phyloP scores from a whole-genome alignment of 1,284 basidiomycete species.

The Cryptococcus sp. region DNA sequence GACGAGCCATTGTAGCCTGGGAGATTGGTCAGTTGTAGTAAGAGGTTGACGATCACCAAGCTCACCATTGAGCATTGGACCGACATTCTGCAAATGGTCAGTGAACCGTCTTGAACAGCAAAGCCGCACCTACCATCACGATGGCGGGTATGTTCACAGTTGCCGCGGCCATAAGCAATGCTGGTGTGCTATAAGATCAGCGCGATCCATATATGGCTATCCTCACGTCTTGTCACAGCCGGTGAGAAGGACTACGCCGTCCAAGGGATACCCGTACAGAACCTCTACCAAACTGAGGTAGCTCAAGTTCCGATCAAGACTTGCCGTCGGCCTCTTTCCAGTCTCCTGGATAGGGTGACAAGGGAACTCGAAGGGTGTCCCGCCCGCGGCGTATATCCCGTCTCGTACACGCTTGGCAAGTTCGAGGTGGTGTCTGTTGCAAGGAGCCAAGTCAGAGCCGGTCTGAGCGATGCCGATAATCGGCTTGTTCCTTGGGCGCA shows the following conservation, averaged over 20 bases:
- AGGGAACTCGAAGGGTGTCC: conserved; percentile 53
- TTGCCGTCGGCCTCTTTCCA: conserved; percentile 51
- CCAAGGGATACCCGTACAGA: conserved; percentile 50
- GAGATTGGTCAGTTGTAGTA: background rate
- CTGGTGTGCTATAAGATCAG: conserved; percentile 39
- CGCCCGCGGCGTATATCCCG: conserved; percentile 51
- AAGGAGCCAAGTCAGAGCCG: conserved; percentile 48
- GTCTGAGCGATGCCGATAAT: conserved; percentile 80
- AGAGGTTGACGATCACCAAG: background rate
- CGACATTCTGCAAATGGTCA: conserved; percentile 34
- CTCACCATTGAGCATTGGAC: conserved; percentile 48
- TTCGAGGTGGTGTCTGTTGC: conserved; percentile 49
- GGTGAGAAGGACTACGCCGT: conserved; percentile 51
- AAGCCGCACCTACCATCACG: conserved; percentile 27
- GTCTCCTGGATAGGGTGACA: conserved; percentile 55
- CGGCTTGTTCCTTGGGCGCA: conserved; percentile 67
- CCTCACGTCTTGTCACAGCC: conserved; percentile 63
- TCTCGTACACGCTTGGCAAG: conserved; percentile 52
- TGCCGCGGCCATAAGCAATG: conserved; percentile 42
- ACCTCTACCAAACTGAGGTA: conserved; percentile 52
- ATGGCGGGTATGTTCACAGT: conserved; percentile 50
- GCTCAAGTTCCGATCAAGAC: conserved; percentile 49
- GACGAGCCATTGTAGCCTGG: conserved; percentile 41
- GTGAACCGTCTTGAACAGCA: background rate
- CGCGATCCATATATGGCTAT: background rate